Evolutionary conservation across 371 early-diverging fungal species (phyloP).

Genomic region (Mucor plumbeus): DNA sequence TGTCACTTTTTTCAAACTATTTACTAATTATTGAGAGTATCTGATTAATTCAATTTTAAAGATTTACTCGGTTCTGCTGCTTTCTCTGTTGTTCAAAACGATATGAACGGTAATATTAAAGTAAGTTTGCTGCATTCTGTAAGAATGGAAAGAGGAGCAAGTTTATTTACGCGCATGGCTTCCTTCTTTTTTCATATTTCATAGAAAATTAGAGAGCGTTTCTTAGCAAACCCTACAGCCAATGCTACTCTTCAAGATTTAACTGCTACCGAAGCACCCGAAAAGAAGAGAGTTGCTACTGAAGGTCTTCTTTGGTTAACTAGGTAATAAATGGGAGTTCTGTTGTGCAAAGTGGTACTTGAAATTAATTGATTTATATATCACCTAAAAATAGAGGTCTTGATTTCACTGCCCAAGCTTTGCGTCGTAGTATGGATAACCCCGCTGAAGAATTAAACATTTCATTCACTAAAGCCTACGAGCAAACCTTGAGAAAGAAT

Average conservation of each 20-base stretch:
- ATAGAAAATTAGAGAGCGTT: conserved; percentile 86
- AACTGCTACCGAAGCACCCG: conserved; percentile 71
- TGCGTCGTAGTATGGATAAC: conserved; percentile 73
- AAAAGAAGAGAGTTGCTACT: conserved; percentile 84
- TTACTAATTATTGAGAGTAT: neutral
- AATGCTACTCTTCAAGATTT: conserved; percentile 84
- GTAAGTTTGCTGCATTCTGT: conserved; percentile 45
- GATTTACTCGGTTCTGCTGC: conserved; percentile 78
- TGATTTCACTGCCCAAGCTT: conserved; percentile 85
- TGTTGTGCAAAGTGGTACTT: neutral
- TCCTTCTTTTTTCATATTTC: neutral
- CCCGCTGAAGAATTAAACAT: conserved; percentile 79
- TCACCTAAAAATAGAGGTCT: conserved; percentile 65
- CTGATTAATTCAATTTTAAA: conserved; percentile 20
- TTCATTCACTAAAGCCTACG: conserved; percentile 88
- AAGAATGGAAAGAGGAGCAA: neutral
- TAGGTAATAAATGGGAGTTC: conserved; percentile 53
- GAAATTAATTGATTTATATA: neutral
- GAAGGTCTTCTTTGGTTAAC: conserved; percentile 95
- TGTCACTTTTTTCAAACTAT: neutral
- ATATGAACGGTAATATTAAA: conserved; percentile 89
- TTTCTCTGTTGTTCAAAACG: conserved; percentile 84
- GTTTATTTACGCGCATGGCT: conserved; percentile 1
- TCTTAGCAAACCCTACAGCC: conserved; percentile 65
- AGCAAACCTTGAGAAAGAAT: conserved; percentile 74